Conservation (phyloP, 176 grass and related monocot species). For the Microstegium vimineum region DNA sequence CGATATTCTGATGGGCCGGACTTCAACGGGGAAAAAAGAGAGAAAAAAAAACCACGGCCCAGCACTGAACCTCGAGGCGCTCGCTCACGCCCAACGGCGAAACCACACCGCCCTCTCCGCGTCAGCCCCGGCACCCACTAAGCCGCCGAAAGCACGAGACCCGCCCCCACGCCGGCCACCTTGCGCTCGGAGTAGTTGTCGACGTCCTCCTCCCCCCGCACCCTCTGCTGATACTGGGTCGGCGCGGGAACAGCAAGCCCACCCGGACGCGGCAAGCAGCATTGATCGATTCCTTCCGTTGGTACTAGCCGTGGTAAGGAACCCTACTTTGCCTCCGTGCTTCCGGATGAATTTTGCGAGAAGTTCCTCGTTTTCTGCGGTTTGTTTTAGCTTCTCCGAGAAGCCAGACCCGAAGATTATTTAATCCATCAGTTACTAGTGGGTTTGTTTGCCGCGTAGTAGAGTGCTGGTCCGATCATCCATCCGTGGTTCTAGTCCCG, state of each 20-base stretch:
- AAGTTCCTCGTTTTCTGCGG: not conserved
- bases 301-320: not conserved
- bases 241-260: not conserved
- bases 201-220: not conserved
- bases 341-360: not conserved
- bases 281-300: not conserved
- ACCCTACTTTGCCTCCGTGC: not conserved
- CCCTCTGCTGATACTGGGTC: not conserved
- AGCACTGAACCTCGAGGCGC: not conserved
- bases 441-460: not conserved
- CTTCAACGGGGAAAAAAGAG: not conserved
- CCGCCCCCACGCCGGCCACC: not conserved
- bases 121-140: not conserved
- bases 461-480: not conserved
- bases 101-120: not conserved
- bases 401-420: not conserved
- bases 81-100: constrained; percentile 5
- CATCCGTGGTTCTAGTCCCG: not conserved
- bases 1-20: not conserved
- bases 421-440: not conserved
- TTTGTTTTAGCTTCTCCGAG: not conserved
- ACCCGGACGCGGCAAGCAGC: not conserved
- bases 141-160: not conserved
- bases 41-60: not conserved
- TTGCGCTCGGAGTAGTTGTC: not conserved